Conservation (phyloP, 1,284 basidiomycete genomes). For the Coniferiporia sulphurascens region DNA sequence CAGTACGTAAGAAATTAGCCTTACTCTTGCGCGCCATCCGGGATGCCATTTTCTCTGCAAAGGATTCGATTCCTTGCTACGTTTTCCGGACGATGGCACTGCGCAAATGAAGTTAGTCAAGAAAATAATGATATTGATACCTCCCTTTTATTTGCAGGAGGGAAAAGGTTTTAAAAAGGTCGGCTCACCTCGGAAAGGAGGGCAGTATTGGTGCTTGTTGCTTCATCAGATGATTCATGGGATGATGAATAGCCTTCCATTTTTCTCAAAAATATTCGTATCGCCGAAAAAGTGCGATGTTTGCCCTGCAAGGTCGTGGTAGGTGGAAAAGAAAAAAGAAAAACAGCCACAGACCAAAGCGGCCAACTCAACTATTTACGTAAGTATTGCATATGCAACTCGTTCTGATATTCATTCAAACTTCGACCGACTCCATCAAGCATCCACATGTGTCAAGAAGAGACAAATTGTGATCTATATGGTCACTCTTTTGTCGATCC, state of each 20-base stretch:
- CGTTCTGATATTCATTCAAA: no score
- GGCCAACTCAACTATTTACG: not conserved
- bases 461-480: no score
- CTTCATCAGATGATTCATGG: not conserved
- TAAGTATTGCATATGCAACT: not conserved
- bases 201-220: slow-evolving; percentile 3
- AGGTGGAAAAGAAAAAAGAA: not conserved
- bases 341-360: not conserved
- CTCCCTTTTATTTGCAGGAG: not conserved
- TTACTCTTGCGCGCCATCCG: slow-evolving; percentile 1
- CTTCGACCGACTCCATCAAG: no score
- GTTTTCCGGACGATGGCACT: slow-evolving; percentile 4
- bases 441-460: no score
- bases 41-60: slow-evolving; percentile 10
- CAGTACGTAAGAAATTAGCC: not conserved
- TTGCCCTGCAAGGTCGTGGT: not conserved
- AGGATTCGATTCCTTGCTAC: slow-evolving; percentile 2
- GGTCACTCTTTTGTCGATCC: no score
- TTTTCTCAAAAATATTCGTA: not conserved
- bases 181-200: slow-evolving; percentile 9
- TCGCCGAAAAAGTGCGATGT: not conserved
- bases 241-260: not conserved
- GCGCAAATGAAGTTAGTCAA: not conserved
- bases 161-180: not conserved
- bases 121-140: no score